Conservation (phyloP, 2,329 filamentous ascomycete genomes). For the Aspergillus tubingensis region DNA sequence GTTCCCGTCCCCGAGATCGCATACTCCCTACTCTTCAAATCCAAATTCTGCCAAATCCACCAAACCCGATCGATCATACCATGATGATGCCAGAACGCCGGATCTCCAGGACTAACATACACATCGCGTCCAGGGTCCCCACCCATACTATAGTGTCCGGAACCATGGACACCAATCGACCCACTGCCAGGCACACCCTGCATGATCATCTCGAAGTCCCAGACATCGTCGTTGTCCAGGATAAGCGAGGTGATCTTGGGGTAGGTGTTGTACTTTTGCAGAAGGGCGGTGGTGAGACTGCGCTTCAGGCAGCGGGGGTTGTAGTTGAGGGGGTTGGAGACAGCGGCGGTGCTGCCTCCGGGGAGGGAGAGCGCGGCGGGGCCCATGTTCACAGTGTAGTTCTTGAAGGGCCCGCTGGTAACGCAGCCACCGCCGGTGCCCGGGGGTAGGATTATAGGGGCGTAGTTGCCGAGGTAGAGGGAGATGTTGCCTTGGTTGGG, state of each 20-base stretch:
- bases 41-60: slow-evolving; percentile 55
- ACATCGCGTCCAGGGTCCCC: slow-evolving; percentile 51
- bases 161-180: slow-evolving; percentile 47
- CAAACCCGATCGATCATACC: slow-evolving; percentile 51
- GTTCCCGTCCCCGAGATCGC: slow-evolving; percentile 49
- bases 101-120: slow-evolving; percentile 49
- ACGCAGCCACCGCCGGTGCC: slow-evolving; percentile 17
- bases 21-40: slow-evolving; percentile 38
- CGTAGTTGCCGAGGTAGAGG: slow-evolving; percentile 14
- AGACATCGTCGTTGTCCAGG: slow-evolving; percentile 25
- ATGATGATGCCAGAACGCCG: slow-evolving; percentile 53
- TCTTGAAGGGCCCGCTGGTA: slow-evolving; percentile 17
- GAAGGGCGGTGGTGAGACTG: slow-evolving; percentile 27
- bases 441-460: neutral
- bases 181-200: slow-evolving; percentile 40
- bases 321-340: slow-evolving; percentile 23
- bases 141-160: slow-evolving; percentile 50
- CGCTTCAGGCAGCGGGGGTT: slow-evolving; percentile 35
- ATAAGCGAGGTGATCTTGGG: slow-evolving; percentile 26
- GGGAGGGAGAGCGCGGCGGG: slow-evolving; percentile 12
- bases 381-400: slow-evolving; percentile 16
- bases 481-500: slow-evolving; percentile 25
- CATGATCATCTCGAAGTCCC: slow-evolving; percentile 40
- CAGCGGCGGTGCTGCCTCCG: slow-evolving; percentile 3
- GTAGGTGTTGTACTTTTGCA: slow-evolving; percentile 25